phyloP scores from a whole-genome alignment of 768 basidiomycete species.

The Lentinula aciculospora region DNA sequence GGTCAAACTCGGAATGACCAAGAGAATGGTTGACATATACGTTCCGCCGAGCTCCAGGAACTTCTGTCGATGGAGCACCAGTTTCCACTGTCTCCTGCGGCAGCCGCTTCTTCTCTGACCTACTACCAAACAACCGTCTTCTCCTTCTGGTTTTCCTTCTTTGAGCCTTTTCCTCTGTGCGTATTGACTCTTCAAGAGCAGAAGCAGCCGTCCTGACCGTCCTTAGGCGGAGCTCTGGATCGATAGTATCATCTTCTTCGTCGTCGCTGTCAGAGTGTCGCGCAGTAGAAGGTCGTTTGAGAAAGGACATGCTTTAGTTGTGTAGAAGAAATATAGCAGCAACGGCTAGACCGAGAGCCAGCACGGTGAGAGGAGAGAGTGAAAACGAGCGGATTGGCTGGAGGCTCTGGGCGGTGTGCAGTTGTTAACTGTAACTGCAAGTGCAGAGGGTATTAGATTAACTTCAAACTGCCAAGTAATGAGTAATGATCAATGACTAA shows the following conservation, averaged over 20 bases:
- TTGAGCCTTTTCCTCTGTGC: slow-evolving; percentile 66
- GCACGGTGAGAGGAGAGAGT: slow-evolving; percentile 11
- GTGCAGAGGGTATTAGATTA: too few species aligned
- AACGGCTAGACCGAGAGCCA: slow-evolving; percentile 10
- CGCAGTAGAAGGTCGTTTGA: slow-evolving; percentile 31
- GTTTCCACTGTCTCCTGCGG: slow-evolving; percentile 23
- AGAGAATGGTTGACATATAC: slow-evolving; percentile 77
- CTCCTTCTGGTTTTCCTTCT: slow-evolving; percentile 51
- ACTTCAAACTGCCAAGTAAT: too few species aligned
- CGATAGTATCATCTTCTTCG: slow-evolving; percentile 65
- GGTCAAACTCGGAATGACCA: slow-evolving; percentile 58
- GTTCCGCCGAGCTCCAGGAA: slow-evolving; percentile 57
- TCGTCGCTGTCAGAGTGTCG: slow-evolving; percentile 46
- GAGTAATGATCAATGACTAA: too few species aligned
- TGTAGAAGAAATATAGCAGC: background rate
- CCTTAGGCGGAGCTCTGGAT: slow-evolving; percentile 81
- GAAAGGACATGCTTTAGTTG: slow-evolving; percentile 27
- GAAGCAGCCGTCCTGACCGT: slow-evolving; percentile 93
- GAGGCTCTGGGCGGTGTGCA: background rate
- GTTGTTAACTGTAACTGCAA: too few species aligned
- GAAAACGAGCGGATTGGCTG: slow-evolving; percentile 2
- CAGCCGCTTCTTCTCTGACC: slow-evolving; percentile 43
- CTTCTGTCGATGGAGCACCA: slow-evolving; percentile 28
- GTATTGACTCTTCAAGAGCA: slow-evolving; percentile 82
- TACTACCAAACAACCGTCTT: slow-evolving; percentile 53